phyloP scores from a whole-genome alignment of 148 eudicot genomes.

The Vaccinium darrowii region DNA sequence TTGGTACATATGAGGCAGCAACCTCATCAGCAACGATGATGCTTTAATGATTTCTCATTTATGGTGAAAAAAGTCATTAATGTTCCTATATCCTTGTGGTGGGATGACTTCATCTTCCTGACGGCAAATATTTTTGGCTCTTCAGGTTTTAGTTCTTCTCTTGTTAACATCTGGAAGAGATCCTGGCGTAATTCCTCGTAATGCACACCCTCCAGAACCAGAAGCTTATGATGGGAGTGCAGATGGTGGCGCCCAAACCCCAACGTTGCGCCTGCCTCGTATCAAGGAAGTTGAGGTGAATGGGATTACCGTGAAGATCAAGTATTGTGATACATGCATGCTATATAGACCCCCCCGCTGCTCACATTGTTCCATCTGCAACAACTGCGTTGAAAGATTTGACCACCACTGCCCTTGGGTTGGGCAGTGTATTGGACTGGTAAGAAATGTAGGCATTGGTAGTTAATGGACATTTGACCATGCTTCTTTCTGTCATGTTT shows the following conservation, averaged over 20 bases:
- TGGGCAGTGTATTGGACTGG: conserved; percentile 99
- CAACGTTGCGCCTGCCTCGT: conserved; percentile 89
- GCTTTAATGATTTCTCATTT: not conserved
- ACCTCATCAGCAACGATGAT: not conserved
- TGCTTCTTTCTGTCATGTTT: not conserved
- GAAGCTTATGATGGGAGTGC: conserved; percentile 72
- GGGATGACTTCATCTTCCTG: not conserved
- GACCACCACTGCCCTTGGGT: conserved; percentile 99
- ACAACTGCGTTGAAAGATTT: conserved; percentile 95
- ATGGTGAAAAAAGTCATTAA: not conserved
- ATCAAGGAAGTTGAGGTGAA: conserved; percentile 94
- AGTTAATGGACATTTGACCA: conserved; percentile 13
- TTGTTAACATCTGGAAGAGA: conserved; percentile 92
- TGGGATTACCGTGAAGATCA: conserved; percentile 86
- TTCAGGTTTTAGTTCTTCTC: conserved; percentile 81
- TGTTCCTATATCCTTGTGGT: not conserved
- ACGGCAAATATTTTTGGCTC: conserved; percentile 15
- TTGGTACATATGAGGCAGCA: conserved; percentile 10
- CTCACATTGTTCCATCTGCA: conserved; percentile 98
- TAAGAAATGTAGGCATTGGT: conserved; percentile 31
- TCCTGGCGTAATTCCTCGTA: conserved; percentile 97
- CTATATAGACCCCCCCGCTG: conserved; percentile 98
- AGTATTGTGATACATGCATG: conserved; percentile 99
- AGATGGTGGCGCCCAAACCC: conserved; percentile 87
- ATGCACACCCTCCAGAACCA: conserved; percentile 94